Conservation (phyloP, 306 rosid species). For the Alnus glutinosa region DNA sequence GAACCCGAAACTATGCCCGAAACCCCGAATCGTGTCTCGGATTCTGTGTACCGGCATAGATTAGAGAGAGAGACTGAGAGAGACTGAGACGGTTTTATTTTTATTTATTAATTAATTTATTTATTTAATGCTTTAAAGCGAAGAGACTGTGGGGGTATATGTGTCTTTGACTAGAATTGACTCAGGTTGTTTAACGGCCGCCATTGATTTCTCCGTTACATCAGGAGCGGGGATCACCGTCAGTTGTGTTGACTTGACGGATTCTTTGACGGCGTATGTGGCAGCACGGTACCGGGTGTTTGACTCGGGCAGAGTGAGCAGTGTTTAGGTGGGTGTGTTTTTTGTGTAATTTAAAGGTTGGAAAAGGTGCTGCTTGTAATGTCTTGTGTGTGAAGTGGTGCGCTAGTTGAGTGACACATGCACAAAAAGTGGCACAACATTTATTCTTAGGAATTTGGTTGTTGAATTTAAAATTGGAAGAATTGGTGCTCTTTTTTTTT, state of each 20-base stretch:
- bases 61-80: constrained; percentile 19
- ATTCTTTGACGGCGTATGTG: too few relatives aligned
- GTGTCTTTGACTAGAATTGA: constrained; percentile 54
- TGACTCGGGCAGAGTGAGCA: not conserved
- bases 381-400: not conserved
- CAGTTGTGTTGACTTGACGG: not conserved
- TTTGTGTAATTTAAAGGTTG: too few relatives aligned
- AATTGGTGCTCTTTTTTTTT: too few relatives aligned
- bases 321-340: not conserved
- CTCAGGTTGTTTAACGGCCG: constrained; percentile 15
- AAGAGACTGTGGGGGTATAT: constrained; percentile 24
- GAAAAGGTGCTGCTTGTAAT: not conserved
- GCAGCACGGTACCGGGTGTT: too few relatives aligned
- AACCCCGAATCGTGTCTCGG: constrained; percentile 27
- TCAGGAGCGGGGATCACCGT: not conserved
- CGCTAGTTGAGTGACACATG: not conserved
- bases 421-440: not conserved
- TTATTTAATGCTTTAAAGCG: constrained; percentile 19
- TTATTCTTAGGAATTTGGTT: too few relatives aligned
- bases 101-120: not conserved
- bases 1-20: constrained; percentile 23
- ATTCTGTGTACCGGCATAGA: constrained; percentile 38
- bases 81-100: not conserved
- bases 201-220: not conserved
- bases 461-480: too few relatives aligned